Evolutionary conservation across 2,329 filamentous ascomycete species (phyloP), one percentile per base, ranked within the genome.

Genomic region (Truncatella angustata): DNA sequence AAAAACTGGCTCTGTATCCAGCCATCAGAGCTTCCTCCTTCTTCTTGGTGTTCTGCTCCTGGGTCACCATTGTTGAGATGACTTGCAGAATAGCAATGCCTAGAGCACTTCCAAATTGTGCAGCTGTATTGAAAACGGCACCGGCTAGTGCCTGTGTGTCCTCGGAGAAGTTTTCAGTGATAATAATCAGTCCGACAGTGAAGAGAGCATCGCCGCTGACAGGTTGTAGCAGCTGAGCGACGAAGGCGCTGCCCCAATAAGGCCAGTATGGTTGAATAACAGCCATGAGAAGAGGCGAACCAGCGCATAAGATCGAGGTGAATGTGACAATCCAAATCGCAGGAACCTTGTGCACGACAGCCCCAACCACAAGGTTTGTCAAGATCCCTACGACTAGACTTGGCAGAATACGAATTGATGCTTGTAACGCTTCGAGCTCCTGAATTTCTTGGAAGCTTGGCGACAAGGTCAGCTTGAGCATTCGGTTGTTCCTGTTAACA

Each of bases 41-140:
- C 7, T 24, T 9, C 35, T 47, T 46, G n/a, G n/a, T n/a, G 42
- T 56, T 34, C 5, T 23, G 4, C 12, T 52, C 44, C 5, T 5
- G 32, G 9, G 44, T 50, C 21, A 54, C 52, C 2, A 52, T 42
- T 4, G 32, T 40, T 6, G 54, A 42, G 7, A 56, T 47, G 40
- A 54, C 21, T 4, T 43, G 40, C 10, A 49, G 52, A 11, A 54
- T 11, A 4, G 37, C 50, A 37, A 56, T 12, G 2, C 54, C 52
- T 18, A 56, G 46, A 5, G 49, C 49, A 26, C 49, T 52, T 11
- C 52, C 52, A 18, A 56, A 39, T 32, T 56, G 54, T 18, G 52
- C 54, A 32, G 37, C 46, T 1, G 54, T 56, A 10, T 56, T 54
- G 39, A 52, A 52, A 6, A 56, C 52, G 18, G 49, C 52, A 6